Percentiles rank a stretch among this genome's conserved stretches.
Evolutionary conservation across 371 early-diverging fungal genomes (phyloP).

Genomic region (Apophysomyces ossiformis): DNA sequence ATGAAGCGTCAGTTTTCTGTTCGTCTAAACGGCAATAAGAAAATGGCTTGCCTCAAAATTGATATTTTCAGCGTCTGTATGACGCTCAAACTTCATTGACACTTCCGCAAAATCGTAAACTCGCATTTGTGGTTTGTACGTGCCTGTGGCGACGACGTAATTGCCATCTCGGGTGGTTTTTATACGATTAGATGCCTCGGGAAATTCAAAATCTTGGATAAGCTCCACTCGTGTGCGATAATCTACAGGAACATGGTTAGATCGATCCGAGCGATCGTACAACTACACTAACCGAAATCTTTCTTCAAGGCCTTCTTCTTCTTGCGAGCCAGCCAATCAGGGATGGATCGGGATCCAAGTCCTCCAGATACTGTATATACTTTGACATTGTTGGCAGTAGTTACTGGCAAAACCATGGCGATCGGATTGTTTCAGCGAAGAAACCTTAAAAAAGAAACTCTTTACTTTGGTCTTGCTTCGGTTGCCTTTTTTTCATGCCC

Average conservation of each 20-base stretch:
- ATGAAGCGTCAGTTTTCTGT: background rate
- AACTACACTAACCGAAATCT: conserved; percentile 73
- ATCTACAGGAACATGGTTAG: conserved; percentile 53
- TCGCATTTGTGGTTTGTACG: conserved; percentile 98
- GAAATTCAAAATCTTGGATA: conserved; percentile 98
- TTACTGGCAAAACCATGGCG: conserved; percentile 76
- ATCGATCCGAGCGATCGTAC: background rate
- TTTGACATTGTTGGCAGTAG: conserved; percentile 86
- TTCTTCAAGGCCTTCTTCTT: conserved; percentile 86
- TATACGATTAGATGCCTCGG: conserved; percentile 91
- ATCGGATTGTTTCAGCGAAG: background rate
- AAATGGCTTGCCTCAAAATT: conserved; percentile 69
- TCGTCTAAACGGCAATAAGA: background rate
- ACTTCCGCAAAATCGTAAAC: conserved; percentile 93
- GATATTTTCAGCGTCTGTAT: conserved; percentile 94
- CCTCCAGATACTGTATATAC: conserved; percentile 93
- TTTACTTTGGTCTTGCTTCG: background rate
- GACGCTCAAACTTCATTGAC: conserved; percentile 98
- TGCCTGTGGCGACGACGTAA: conserved; percentile 92
- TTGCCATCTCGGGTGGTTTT: conserved; percentile 88
- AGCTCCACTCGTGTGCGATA: conserved; percentile 90
- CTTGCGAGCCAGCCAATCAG: conserved; percentile 92
- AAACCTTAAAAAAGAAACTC: conserved; percentile 6
- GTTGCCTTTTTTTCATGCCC: background rate
- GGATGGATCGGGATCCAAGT: conserved; percentile 81